Base-by-base conservation (phyloP, 73 alveolate genomes). In the Blepharisma japonicum region DNA sequence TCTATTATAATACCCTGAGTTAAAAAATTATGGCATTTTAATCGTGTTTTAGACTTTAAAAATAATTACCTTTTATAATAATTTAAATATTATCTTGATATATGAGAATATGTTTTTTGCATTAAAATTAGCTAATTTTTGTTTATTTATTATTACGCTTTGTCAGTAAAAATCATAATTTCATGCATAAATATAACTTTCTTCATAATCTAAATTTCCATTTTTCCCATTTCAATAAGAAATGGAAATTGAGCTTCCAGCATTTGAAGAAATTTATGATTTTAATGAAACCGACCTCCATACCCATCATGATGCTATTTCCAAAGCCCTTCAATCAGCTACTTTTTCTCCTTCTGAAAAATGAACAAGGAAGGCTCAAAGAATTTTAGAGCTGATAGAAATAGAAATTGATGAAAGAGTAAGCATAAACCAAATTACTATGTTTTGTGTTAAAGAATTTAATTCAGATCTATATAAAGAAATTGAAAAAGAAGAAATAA, bases 261-360 rank as follows among this genome's bases (percentile, higher is more conserved):
- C 74, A 20, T 61, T 14, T 39, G 74, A 61, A 61, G 74, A 61
- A n/a, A 61, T 61, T 20, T 61, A 61, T 25, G 74, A 61, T 25
- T 61, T 61, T 25, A 61, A 61, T 25, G 74, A 61, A 39, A 14
- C 39, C 14, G 74, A 61, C 3, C 74, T 61, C n/a, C 14, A 18
- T 9, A 2, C 14, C 47, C 23, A 61, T 39, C 39, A 61, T n/a
- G 14, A n/a, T 2, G 23, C 14, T 14, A 61, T 61, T 9, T 14
- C 74, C 2, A 8, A 14, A 9, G 38, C 49, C 14, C 23, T 61
- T 9, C 38, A 61, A 61, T 61, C 74, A 25, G 0, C 38, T 1
- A 1, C 42, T 61, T 25, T 9, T 18, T 14, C 39, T 1, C 48
- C 23, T 5, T 20, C 50, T 25, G 74, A 61, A 25, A 61, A 61